Percentiles rank a stretch among this genome's conserved stretches.
These are phyloP conservation scores for Cyclotella atomus DNA, from an alignment of 108 stramenopile genomes.

Conservation along the genomic window DNA sequence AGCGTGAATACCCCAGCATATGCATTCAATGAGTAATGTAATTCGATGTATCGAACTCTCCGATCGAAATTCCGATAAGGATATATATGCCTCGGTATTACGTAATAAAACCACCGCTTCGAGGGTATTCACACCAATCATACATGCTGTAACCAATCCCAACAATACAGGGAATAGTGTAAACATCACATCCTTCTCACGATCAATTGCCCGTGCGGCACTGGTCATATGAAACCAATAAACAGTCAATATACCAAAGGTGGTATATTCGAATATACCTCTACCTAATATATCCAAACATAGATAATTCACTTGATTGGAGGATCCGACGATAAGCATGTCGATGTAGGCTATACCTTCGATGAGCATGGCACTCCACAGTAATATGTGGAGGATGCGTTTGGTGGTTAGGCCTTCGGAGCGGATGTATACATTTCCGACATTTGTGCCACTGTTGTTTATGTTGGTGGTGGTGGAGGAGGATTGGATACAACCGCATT, in stretches of 20 bases:
- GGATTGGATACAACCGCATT: slow-evolving; percentile 11
- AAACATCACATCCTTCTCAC: slow-evolving; percentile 25
- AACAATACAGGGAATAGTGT: slow-evolving; percentile 32
- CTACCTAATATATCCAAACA: slow-evolving; percentile 52
- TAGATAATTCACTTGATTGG: slow-evolving; percentile 36
- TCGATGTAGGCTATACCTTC: slow-evolving; percentile 36
- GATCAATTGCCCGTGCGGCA: slow-evolving; percentile 32
- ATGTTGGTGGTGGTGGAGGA: too few relatives aligned
- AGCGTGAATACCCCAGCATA: slow-evolving; percentile 44
- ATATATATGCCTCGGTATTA: slow-evolving; percentile 8
- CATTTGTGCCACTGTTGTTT: too few relatives aligned
- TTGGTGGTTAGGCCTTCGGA: slow-evolving; percentile 44
- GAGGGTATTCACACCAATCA: slow-evolving; percentile 21
- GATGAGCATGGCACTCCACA: slow-evolving; percentile 41
- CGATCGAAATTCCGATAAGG: slow-evolving; percentile 30
- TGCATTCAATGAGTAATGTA: slow-evolving; percentile 32
- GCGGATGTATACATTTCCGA: slow-evolving; percentile 21
- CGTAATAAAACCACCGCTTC: slow-evolving; percentile 33
- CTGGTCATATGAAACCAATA: slow-evolving; percentile 38
- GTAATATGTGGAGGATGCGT: slow-evolving; percentile 25
- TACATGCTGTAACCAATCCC: slow-evolving; percentile 13
- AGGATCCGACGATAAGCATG: slow-evolving; percentile 24
- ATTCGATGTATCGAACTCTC: slow-evolving; percentile 25
- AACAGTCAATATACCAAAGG: slow-evolving; percentile 35
- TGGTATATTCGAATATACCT: slow-evolving; percentile 46